Evolutionary conservation across 306 rosid genomes (phyloP).

Genomic region (Trifolium dubium): DNA sequence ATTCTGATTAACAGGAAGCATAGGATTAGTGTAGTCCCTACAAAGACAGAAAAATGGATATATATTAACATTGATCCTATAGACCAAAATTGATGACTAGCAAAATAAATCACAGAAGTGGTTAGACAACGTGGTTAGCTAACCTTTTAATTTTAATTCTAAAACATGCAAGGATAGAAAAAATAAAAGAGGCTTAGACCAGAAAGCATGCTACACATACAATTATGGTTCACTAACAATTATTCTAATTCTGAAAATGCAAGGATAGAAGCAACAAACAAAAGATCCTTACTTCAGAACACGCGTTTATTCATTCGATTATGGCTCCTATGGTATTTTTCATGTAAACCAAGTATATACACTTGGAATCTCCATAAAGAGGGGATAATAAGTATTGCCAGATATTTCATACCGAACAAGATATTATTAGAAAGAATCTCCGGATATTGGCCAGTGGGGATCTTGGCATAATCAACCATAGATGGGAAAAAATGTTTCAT

Average conservation of each 20-base stretch:
- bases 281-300: too few species aligned
- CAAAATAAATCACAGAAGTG: background rate
- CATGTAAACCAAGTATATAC: background rate
- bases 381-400: background rate
- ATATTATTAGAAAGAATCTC: background rate
- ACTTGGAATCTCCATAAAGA: slow-evolving; percentile 3
- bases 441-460: background rate
- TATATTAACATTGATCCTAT: background rate
- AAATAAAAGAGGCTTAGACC: slow-evolving; percentile 1
- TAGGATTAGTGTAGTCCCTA: slow-evolving; percentile 95
- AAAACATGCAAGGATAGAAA: background rate
- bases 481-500: background rate
- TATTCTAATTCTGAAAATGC: slow-evolving; percentile 3
- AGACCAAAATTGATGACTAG: background rate
- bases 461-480: slow-evolving; percentile 14
- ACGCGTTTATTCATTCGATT: too few species aligned
- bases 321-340: too few species aligned
- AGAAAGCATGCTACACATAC: slow-evolving; percentile 10
- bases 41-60: slow-evolving; percentile 35
- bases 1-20: slow-evolving; percentile 92
- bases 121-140: background rate
- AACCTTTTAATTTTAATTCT: too few species aligned
- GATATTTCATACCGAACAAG: background rate
- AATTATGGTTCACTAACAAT: slow-evolving; percentile 17
- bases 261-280: background rate